Conservation (phyloP, 805 yeast genomes). For the Starmerella lactis-condensi region DNA sequence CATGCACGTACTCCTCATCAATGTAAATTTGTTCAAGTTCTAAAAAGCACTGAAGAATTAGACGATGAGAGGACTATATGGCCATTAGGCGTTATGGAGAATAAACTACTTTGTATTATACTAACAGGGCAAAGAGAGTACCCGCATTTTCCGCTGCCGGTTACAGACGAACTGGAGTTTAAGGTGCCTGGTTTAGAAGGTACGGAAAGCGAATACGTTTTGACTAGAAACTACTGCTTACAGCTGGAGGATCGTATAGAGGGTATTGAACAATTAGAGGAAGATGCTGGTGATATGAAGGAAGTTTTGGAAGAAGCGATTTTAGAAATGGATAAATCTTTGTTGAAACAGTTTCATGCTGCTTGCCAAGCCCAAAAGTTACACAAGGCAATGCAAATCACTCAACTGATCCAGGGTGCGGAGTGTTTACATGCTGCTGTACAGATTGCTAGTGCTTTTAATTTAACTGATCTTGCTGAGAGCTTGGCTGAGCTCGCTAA, state of each 20-base stretch:
- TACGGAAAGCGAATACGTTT: slow-evolving; percentile 16
- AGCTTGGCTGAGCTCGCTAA: too few relatives aligned
- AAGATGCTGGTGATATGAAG: slow-evolving; percentile 16
- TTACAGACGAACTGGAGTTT: slow-evolving; percentile 62
- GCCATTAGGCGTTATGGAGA: slow-evolving; percentile 68
- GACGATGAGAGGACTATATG: slow-evolving; percentile 44
- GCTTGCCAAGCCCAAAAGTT: slow-evolving; percentile 51
- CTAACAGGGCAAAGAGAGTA: slow-evolving; percentile 44
- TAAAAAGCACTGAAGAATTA: slow-evolving; percentile 37
- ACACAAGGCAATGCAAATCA: slow-evolving; percentile 52
- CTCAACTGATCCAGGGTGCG: slow-evolving; percentile 49
- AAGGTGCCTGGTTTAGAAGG: slow-evolving; percentile 37
- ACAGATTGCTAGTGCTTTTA: slow-evolving; percentile 63
- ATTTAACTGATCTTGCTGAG: slow-evolving; percentile 33
- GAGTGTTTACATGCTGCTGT: slow-evolving; percentile 69
- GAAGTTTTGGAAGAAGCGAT: slow-evolving; percentile 38
- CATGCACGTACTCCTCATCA: slow-evolving; percentile 65
- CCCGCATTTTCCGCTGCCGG: slow-evolving; percentile 71
- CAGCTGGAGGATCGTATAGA: slow-evolving; percentile 17
- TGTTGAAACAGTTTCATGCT: slow-evolving; percentile 55
- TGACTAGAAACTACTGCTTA: slow-evolving; percentile 15
- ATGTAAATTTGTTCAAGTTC: slow-evolving; percentile 72
- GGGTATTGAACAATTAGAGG: slow-evolving; percentile 9
- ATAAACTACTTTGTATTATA: slow-evolving; percentile 49
- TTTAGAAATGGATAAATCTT: slow-evolving; percentile 49